phyloP scores from a whole-genome alignment of 192 early-diverging fungal species.

The Backusella luteola region DNA sequence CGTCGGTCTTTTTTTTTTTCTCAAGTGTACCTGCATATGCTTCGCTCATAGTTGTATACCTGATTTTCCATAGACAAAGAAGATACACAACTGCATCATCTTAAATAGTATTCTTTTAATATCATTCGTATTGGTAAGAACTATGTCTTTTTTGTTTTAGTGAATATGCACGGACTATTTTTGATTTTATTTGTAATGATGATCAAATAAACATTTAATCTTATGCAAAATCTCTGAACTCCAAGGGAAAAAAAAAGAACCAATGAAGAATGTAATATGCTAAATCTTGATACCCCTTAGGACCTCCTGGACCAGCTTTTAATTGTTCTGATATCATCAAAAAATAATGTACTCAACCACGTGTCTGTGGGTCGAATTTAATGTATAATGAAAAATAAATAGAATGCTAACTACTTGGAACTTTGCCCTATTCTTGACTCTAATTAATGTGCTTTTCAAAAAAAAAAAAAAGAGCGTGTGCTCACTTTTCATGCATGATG shows the following conservation, averaged over 20 bases:
- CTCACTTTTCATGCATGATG: not conserved
- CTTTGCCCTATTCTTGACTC: not conserved
- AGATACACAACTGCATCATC: not conserved
- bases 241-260: not conserved
- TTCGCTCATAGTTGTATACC: not conserved
- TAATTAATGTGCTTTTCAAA: not conserved
- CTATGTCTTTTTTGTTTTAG: not conserved
- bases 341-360: not conserved
- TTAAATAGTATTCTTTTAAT: conserved; percentile 2
- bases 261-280: not conserved
- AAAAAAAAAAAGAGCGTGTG: not conserved
- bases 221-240: no score
- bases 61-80: not conserved
- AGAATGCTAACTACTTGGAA: not conserved
- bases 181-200: not conserved
- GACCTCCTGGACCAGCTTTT: not conserved
- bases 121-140: not conserved
- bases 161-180: not conserved
- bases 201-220: no score
- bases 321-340: not conserved
- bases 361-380: not conserved
- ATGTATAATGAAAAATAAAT: not conserved
- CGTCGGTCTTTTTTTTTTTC: not conserved
- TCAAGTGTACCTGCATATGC: not conserved
- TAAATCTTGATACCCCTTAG: not conserved